Evolutionary conservation across 306 rosid species (phyloP).

Genomic region (Spatholobus suberectus): DNA sequence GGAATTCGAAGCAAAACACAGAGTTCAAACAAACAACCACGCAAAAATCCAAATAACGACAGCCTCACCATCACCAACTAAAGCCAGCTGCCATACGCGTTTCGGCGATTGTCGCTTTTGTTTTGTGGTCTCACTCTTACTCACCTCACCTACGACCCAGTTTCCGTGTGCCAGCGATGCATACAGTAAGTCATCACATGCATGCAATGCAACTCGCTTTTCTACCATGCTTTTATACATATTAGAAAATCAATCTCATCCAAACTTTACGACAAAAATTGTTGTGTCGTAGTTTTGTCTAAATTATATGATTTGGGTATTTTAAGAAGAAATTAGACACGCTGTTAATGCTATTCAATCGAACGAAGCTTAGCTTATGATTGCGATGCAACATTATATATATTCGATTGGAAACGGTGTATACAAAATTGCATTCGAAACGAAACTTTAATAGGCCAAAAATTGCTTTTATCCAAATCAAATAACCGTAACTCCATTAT

Average conservation of each 20-base stretch:
- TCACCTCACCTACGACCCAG: neutral
- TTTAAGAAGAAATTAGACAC: neutral
- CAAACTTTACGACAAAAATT: neutral
- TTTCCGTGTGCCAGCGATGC: neutral
- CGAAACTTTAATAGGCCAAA: too few species aligned
- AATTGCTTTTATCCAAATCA: too few species aligned
- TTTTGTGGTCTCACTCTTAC: neutral
- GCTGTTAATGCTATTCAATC: neutral
- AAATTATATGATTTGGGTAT: neutral
- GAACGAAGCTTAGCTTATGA: neutral
- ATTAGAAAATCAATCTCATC: neutral
- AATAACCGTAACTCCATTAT: too few species aligned
- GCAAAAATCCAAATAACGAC: neutral
- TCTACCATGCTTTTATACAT: neutral
- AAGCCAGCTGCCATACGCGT: neutral
- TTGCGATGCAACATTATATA: neutral
- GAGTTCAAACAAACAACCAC: too few species aligned
- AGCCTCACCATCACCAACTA: neutral
- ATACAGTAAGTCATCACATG: neutral
- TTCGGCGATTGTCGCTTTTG: neutral
- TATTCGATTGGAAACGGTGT: neutral
- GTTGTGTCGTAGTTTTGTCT: neutral
- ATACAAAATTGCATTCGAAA: too few species aligned
- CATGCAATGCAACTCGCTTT: neutral
- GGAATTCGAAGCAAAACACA: neutral